phyloP scores from a whole-genome alignment of 2,329 filamentous ascomycete genomes.

The Colletotrichum salicis region DNA sequence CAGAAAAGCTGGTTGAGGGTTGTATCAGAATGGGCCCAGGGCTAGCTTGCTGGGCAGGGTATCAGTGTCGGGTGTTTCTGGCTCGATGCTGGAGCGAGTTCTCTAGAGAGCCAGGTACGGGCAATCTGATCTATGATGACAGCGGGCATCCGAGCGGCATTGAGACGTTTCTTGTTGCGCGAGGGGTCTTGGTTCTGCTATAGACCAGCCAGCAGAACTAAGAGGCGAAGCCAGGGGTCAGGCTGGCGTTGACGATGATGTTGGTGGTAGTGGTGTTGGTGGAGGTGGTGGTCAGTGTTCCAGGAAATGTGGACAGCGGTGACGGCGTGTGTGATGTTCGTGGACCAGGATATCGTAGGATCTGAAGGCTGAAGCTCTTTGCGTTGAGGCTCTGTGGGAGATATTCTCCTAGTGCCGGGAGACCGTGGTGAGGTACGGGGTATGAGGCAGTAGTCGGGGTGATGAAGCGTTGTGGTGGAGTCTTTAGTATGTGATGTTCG shows the following conservation, averaged over 20 bases:
- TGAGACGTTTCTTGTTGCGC: slow-evolving; percentile 44
- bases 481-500: slow-evolving; percentile 32
- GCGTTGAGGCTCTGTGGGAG: slow-evolving; percentile 36
- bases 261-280: slow-evolving; percentile 10
- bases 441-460: slow-evolving; percentile 29
- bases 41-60: slow-evolving; percentile 48
- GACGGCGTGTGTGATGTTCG: slow-evolving; percentile 12
- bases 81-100: slow-evolving; percentile 51
- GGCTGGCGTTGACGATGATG: slow-evolving; percentile 5
- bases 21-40: slow-evolving; percentile 51
- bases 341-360: slow-evolving; percentile 5
- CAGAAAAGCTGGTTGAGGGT: slow-evolving; percentile 41
- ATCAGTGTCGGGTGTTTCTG: slow-evolving; percentile 51
- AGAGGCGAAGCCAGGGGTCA: slow-evolving; percentile 22
- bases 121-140: slow-evolving; percentile 62
- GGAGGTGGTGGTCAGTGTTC: slow-evolving; percentile 12
- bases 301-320: not conserved
- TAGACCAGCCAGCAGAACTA: slow-evolving; percentile 27
- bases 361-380: slow-evolving; percentile 16
- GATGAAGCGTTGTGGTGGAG: slow-evolving; percentile 35
- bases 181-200: slow-evolving; percentile 30
- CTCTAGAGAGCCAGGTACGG: slow-evolving; percentile 58
- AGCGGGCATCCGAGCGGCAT: slow-evolving; percentile 66
- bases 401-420: slow-evolving; percentile 30
- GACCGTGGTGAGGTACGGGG: slow-evolving; percentile 25